A percentile compares a stretch with the other conserved stretches of the same genome.
phyloP scores from a whole-genome alignment of 1,284 basidiomycete genomes.

The Thelephora terrestris region DNA sequence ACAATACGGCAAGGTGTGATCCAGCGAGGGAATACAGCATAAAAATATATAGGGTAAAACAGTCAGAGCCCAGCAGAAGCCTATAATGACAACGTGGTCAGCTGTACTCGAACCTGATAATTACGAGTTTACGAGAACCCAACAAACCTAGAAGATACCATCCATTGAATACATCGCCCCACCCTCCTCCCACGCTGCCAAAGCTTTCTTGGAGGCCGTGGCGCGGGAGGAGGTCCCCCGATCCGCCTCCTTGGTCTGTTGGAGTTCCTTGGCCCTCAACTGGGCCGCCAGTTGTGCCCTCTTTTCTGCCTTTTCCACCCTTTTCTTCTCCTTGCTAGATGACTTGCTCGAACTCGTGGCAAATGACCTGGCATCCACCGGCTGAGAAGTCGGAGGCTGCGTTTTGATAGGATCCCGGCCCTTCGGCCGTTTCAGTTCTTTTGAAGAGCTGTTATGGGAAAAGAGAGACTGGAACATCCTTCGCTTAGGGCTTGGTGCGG shows the following conservation, averaged over 20 bases:
- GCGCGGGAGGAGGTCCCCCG: slow-evolving; percentile 24
- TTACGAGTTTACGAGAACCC: background rate
- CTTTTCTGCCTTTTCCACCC: slow-evolving; percentile 32
- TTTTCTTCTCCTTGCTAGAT: slow-evolving; percentile 27
- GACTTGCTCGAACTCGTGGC: background rate
- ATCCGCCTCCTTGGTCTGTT: slow-evolving; percentile 16
- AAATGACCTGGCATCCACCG: background rate
- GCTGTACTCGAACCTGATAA: background rate
- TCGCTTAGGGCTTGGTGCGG: too few relatives aligned
- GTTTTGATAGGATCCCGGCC: background rate
- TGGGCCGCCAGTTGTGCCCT: slow-evolving; percentile 33
- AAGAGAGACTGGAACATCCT: background rate
- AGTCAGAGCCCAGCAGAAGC: too few relatives aligned
- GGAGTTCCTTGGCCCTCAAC: slow-evolving; percentile 24
- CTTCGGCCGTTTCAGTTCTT: background rate
- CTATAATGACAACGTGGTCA: background rate
- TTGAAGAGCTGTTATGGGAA: background rate
- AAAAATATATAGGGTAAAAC: background rate
- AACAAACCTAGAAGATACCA: slow-evolving; percentile 1
- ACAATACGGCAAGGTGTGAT: too few relatives aligned
- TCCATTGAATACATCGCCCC: slow-evolving; percentile 21
- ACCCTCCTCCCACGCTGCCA: slow-evolving; percentile 13
- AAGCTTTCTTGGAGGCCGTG: slow-evolving; percentile 3
- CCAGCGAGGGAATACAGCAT: background rate
- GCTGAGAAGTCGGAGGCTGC: background rate